Conservation (phyloP, 768 basidiomycete species). For the Hypholoma fasciculare region DNA sequence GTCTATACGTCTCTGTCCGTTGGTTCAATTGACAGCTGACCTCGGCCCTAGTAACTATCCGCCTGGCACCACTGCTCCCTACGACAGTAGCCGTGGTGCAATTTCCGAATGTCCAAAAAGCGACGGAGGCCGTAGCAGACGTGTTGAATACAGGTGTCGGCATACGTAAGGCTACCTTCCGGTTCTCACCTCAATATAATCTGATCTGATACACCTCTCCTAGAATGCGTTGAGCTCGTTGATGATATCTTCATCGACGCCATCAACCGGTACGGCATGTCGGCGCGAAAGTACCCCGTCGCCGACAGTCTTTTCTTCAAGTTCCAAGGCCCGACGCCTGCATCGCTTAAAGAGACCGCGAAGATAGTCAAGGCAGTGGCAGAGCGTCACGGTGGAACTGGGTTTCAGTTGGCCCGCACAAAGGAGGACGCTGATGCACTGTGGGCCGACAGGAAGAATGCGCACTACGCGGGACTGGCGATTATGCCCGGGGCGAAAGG, state of each 20-base stretch:
- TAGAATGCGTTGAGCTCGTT: slow-evolving; percentile 84
- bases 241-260: slow-evolving; percentile 72
- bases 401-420: slow-evolving; percentile 63
- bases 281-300: slow-evolving; percentile 55
- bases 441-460: slow-evolving; percentile 78
- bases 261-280: slow-evolving; percentile 55
- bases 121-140: slow-evolving; percentile 74
- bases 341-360: slow-evolving; percentile 62
- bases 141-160: slow-evolving; percentile 72
- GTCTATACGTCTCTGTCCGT: background rate
- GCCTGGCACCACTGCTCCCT: slow-evolving; percentile 79
- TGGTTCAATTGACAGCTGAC: background rate
- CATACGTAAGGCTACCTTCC: slow-evolving; percentile 63
- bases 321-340: slow-evolving; percentile 69
- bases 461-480: slow-evolving; percentile 54
- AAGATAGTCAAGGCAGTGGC: slow-evolving; percentile 57
- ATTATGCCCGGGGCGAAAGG: slow-evolving; percentile 55
- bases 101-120: slow-evolving; percentile 74
- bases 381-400: slow-evolving; percentile 64
- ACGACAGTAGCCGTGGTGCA: slow-evolving; percentile 83
- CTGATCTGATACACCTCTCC: background rate
- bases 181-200: background rate
- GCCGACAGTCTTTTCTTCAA: slow-evolving; percentile 84
- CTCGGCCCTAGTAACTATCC: slow-evolving; percentile 60
- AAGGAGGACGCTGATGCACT: slow-evolving; percentile 67